Percentiles rank a stretch among this genome's conserved stretches.
Evolutionary conservation across 345 rosid species (phyloP).

Genomic region (Triadica sebifera): DNA sequence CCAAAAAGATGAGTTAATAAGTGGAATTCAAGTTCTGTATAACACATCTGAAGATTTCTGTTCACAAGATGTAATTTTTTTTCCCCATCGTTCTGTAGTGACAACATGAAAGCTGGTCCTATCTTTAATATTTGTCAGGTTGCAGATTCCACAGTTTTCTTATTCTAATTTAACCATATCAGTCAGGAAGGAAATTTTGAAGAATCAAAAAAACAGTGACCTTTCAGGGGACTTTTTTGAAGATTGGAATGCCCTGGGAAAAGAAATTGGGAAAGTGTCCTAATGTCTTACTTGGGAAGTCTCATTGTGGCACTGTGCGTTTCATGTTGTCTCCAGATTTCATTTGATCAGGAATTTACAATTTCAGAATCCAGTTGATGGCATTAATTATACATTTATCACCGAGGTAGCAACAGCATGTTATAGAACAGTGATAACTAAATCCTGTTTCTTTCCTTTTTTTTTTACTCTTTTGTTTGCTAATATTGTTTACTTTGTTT

Average conservation of each 20-base stretch:
- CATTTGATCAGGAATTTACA: not conserved
- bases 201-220: not conserved
- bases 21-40: not conserved
- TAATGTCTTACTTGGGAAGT: not conserved
- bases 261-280: not conserved
- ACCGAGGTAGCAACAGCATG: not conserved
- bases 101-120: not conserved
- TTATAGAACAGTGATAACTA: not conserved
- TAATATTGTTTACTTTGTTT: not conserved
- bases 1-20: slow-evolving; percentile 18
- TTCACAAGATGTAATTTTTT: not conserved
- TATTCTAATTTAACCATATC: not conserved
- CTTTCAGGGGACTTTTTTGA: not conserved
- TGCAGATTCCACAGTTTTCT: not conserved
- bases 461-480: not conserved
- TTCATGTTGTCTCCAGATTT: too few species aligned
- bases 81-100: not conserved
- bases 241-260: not conserved
- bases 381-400: not conserved
- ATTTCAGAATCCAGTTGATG: not conserved
- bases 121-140: not conserved
- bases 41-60: not conserved
- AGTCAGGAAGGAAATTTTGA: not conserved
- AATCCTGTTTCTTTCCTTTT: not conserved
- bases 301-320: not conserved